A percentile compares a stretch with the other conserved stretches of the same genome.
These are phyloP conservation scores for Adiantum capillusveneris DNA, from an alignment of 75 land plant genomes.

Conservation along the genomic window DNA sequence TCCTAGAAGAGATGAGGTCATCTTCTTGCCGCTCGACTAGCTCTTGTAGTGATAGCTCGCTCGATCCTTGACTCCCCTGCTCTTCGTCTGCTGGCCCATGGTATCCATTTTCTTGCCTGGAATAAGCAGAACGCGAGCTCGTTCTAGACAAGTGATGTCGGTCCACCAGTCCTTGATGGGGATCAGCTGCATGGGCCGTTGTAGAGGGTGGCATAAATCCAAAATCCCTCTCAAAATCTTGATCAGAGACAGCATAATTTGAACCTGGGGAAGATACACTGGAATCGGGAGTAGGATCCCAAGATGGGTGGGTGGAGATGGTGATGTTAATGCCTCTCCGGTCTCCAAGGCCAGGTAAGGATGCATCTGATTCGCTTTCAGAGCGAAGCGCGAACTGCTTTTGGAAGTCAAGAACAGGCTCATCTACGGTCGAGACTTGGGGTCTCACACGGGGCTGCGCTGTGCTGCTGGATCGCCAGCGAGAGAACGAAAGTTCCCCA, in stretches of 20 bases:
- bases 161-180: not conserved
- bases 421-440: not conserved
- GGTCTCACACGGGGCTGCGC: not conserved
- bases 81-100: not conserved
- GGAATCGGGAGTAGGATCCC: not conserved
- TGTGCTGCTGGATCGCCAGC: slow-evolving; percentile 4
- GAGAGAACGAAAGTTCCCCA: slow-evolving; percentile 7
- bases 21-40: not conserved
- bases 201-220: not conserved
- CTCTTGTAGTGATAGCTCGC: slow-evolving; percentile 5
- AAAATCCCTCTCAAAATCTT: slow-evolving; percentile 4
- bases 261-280: not conserved
- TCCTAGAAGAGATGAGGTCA: not conserved
- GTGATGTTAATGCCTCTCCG: not conserved
- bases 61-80: not conserved
- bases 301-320: not conserved
- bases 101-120: not conserved
- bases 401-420: not conserved
- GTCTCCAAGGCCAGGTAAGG: not conserved
- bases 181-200: no score
- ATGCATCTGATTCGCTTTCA: not conserved
- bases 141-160: not conserved
- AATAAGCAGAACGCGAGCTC: not conserved
- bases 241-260: not conserved
- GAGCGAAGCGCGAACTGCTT: not conserved